phyloP scores from a whole-genome alignment of 257 asterid species.

The Catharanthus roseus region DNA sequence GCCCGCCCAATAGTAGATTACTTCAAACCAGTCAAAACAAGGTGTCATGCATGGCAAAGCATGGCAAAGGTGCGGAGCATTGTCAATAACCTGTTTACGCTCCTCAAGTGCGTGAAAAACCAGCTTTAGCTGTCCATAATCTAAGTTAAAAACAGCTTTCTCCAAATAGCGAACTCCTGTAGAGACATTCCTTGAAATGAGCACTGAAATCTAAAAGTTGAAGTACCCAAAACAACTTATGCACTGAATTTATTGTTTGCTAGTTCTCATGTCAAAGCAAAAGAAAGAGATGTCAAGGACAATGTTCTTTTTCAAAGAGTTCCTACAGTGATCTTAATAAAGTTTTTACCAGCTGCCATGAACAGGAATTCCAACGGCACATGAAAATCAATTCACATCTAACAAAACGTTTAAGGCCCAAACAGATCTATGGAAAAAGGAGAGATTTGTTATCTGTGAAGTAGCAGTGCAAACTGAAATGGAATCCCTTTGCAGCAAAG shows the following conservation, averaged over 20 bases:
- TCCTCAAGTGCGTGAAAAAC: conserved; percentile 94
- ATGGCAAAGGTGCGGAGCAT: conserved; percentile 94
- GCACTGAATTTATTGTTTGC: background rate
- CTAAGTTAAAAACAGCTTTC: conserved; percentile 90
- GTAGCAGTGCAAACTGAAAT: background rate
- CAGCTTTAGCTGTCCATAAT: conserved; percentile 85
- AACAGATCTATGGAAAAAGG: background rate
- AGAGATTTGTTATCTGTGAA: background rate
- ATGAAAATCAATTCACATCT: background rate
- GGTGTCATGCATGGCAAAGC: conserved; percentile 99
- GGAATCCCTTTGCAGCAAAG: background rate
- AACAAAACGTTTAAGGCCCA: background rate
- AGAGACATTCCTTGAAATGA: conserved; percentile 13
- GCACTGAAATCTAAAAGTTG: background rate
- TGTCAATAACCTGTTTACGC: conserved; percentile 89
- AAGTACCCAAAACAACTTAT: background rate
- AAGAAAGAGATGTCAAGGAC: background rate
- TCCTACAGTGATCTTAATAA: background rate
- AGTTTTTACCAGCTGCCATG: background rate
- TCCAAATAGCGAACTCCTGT: conserved; percentile 98
- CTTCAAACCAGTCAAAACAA: conserved; percentile 94
- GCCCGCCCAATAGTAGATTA: conserved; percentile 86
- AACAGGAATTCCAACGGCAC: background rate
- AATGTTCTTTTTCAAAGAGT: background rate
- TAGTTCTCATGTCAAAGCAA: background rate